phyloP scores from a whole-genome alignment of 1,139 yeast species.

The Nematodospora anomalae region DNA sequence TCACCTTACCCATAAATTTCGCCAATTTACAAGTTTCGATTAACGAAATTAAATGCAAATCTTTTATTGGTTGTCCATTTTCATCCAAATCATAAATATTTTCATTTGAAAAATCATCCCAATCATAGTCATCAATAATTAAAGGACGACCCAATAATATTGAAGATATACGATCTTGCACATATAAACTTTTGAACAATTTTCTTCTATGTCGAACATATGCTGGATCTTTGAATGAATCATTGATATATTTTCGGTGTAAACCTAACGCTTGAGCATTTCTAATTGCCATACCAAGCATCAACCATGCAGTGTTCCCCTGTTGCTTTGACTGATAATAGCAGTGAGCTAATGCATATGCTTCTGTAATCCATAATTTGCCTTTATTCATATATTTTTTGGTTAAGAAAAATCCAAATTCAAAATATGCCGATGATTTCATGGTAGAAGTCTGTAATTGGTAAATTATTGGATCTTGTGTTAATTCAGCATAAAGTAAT shows the following conservation, averaged over 20 bases:
- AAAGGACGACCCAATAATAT: slow-evolving; percentile 42
- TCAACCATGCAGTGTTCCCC: slow-evolving; percentile 41
- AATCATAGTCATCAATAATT: slow-evolving; percentile 38
- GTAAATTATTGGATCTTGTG: slow-evolving; percentile 11
- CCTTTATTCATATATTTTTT: slow-evolving; percentile 14
- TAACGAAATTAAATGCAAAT: slow-evolving; percentile 10
- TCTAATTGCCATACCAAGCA: slow-evolving; percentile 16
- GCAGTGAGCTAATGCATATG: slow-evolving; percentile 34
- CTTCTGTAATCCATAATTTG: slow-evolving; percentile 43
- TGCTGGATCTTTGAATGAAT: slow-evolving; percentile 13
- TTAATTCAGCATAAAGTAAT: slow-evolving; percentile 14
- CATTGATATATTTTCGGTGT: slow-evolving; percentile 16
- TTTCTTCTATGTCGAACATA: slow-evolving; percentile 27
- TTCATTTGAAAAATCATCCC: slow-evolving; percentile 33
- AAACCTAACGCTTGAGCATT: slow-evolving; percentile 18
- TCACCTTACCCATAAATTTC: slow-evolving; percentile 31
- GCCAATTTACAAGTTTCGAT: slow-evolving; percentile 13
- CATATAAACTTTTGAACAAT: slow-evolving; percentile 39
- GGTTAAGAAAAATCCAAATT: slow-evolving; percentile 14
- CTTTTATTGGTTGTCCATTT: slow-evolving; percentile 9
- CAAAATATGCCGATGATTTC: slow-evolving; percentile 15
- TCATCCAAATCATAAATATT: slow-evolving; percentile 13
- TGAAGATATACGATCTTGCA: slow-evolving; percentile 40
- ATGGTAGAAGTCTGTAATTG: slow-evolving; percentile 11
- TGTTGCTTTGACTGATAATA: slow-evolving; percentile 38